These are phyloP conservation scores for Chaetomium fimeti DNA, from an alignment of 495 filamentous ascomycete species.

Conservation along the genomic window DNA sequence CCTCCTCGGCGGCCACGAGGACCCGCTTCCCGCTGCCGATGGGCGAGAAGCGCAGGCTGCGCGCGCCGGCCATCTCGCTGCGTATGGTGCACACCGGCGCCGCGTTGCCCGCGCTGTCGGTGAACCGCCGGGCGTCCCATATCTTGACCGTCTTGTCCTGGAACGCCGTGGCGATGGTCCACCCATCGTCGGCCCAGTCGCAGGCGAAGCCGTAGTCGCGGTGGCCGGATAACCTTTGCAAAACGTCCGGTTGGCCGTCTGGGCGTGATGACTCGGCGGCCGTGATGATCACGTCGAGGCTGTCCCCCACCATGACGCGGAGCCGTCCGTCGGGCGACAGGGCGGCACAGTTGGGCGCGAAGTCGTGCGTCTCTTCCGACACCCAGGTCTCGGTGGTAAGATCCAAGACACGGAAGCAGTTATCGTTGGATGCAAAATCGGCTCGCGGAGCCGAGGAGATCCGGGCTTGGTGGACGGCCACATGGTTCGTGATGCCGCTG, in stretches of 20 bases:
- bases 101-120: slow-evolving; percentile 43
- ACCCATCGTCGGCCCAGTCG: slow-evolving; percentile 87
- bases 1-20: slow-evolving; percentile 77
- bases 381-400: slow-evolving; percentile 65
- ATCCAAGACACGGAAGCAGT: slow-evolving; percentile 71
- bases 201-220: slow-evolving; percentile 84
- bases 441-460: slow-evolving; percentile 60
- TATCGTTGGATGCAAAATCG: slow-evolving; percentile 84
- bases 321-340: slow-evolving; percentile 76
- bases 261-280: slow-evolving; percentile 43
- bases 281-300: slow-evolving; percentile 48
- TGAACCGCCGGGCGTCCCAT: slow-evolving; percentile 80
- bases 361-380: slow-evolving; percentile 57
- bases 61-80: slow-evolving; percentile 74
- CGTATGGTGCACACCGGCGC: slow-evolving; percentile 60
- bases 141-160: slow-evolving; percentile 84
- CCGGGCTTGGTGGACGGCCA: slow-evolving; percentile 65
- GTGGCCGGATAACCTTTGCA: slow-evolving; percentile 63
- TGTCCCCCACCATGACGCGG: slow-evolving; percentile 68
- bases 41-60: slow-evolving; percentile 78
- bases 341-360: slow-evolving; percentile 80
- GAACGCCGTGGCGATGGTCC: slow-evolving; percentile 83
- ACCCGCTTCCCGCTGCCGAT: slow-evolving; percentile 70
- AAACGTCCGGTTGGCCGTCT: slow-evolving; percentile 40
- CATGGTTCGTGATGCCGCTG: slow-evolving; percentile 85